Evolutionary conservation across 2,329 filamentous ascomycete species (phyloP).

Genomic region (Hypoxylon sp.): DNA sequence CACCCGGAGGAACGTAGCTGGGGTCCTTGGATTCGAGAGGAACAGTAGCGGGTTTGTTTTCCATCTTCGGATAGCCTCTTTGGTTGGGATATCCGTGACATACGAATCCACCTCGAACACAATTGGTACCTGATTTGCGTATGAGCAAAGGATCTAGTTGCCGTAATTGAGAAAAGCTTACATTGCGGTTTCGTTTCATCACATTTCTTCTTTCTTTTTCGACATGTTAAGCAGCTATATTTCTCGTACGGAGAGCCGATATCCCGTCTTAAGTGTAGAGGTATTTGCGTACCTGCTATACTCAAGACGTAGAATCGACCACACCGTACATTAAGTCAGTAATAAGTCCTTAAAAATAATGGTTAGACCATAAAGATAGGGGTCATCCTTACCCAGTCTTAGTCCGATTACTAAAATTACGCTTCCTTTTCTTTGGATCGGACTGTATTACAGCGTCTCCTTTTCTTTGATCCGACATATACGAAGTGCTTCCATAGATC

Average conservation of each 20-base stretch:
- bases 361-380: neutral
- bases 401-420: conserved; percentile 91
- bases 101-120: conserved; percentile 85
- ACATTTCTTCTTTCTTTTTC: conserved; percentile 95
- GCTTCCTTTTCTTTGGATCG: conserved; percentile 74
- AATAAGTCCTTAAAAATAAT: conserved; percentile 18
- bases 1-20: conserved; percentile 67
- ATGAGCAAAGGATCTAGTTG: conserved; percentile 30
- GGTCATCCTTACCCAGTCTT: conserved; percentile 67
- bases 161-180: conserved; percentile 57
- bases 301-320: conserved; percentile 22
- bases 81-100: conserved; percentile 91
- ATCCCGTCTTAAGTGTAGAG: conserved; percentile 53
- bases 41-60: conserved; percentile 72
- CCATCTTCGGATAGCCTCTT: conserved; percentile 81
- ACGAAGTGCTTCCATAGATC: conserved; percentile 52
- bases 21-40: conserved; percentile 86
- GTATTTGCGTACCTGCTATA: conserved; percentile 10
- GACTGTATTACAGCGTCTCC: conserved; percentile 60
- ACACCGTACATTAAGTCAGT: conserved; percentile 33
- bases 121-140: conserved; percentile 76
- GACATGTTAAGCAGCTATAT: conserved; percentile 79
- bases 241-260: conserved; percentile 29
- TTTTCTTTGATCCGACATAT: conserved; percentile 56
- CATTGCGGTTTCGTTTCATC: conserved; percentile 94